A percentile compares a stretch with the other conserved stretches of the same genome.
Conservation (phyloP, 2,329 filamentous ascomycete species). For the Catunica adiposa region DNA sequence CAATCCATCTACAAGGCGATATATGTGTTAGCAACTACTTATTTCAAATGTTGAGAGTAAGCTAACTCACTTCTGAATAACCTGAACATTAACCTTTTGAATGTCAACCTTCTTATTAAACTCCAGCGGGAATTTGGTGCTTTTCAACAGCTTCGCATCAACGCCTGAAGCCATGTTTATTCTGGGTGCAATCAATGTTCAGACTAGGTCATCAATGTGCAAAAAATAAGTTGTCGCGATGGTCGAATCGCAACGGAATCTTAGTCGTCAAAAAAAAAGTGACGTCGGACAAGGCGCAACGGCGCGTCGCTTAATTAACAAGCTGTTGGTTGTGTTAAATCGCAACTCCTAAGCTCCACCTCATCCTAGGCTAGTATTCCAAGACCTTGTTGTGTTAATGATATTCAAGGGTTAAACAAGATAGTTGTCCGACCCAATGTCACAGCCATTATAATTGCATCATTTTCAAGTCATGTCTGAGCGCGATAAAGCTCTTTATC, state of each 20-base stretch:
- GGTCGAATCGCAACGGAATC: not conserved
- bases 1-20: constrained; percentile 60
- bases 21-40: constrained; percentile 2
- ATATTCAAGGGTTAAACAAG: no score
- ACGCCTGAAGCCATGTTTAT: constrained; percentile 62
- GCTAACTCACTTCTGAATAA: constrained; percentile 72
- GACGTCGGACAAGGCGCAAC: not conserved
- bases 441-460: no score
- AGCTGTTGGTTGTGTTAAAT: no score
- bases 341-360: no score
- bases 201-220: not conserved
- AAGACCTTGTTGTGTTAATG: no score
- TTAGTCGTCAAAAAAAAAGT: not conserved
- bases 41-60: not conserved
- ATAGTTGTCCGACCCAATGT: no score
- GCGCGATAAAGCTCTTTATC: no score
- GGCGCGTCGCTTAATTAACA: constrained; percentile 1
- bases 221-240: not conserved
- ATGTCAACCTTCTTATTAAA: constrained; percentile 96
- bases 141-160: constrained; percentile 75
- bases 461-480: no score
- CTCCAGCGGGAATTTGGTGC: constrained; percentile 84
- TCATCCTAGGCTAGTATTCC: no score
- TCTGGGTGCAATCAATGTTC: not conserved
- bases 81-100: constrained; percentile 88